Evolutionary conservation across 768 basidiomycete species (phyloP).

Genomic region (Gloeopeniophorella convolvens): DNA sequence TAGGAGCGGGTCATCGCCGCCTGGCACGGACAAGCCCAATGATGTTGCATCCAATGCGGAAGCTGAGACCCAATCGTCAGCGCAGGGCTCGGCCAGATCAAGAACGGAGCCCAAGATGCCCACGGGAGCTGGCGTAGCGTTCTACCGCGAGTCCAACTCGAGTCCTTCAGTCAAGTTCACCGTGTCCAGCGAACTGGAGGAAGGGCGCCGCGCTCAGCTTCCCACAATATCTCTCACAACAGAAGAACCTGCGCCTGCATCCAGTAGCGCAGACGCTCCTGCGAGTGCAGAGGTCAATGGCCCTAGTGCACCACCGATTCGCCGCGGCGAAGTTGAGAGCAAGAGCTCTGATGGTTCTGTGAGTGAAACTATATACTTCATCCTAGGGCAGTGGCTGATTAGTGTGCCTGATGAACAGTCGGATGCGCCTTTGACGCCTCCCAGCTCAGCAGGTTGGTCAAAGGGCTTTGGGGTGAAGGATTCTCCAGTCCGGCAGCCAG

Average conservation of each 20-base stretch:
- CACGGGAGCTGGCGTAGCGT: slow-evolving; percentile 62
- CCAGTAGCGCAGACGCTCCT: background rate
- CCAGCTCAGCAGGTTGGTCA: slow-evolving; percentile 49
- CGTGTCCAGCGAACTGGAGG: slow-evolving; percentile 71
- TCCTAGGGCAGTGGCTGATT: slow-evolving; percentile 16
- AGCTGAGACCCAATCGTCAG: slow-evolving; percentile 29
- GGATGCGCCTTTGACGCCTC: slow-evolving; percentile 41
- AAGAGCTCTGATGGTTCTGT: slow-evolving; percentile 53
- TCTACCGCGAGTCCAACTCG: slow-evolving; percentile 56
- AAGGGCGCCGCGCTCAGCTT: slow-evolving; percentile 6
- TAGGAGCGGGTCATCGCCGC: slow-evolving; percentile 63
- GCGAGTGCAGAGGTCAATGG: background rate
- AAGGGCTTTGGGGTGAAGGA: slow-evolving; percentile 58
- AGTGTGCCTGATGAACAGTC: slow-evolving; percentile 31
- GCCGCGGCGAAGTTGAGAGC: slow-evolving; percentile 37
- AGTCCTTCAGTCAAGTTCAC: slow-evolving; percentile 63
- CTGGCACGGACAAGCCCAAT: slow-evolving; percentile 36
- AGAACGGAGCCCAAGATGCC: slow-evolving; percentile 68
- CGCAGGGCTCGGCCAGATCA: slow-evolving; percentile 29
- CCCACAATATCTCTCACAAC: background rate
- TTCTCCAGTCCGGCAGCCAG: slow-evolving; percentile 58
- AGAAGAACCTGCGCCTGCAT: slow-evolving; percentile 4
- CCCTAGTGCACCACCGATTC: slow-evolving; percentile 25
- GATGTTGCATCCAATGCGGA: slow-evolving; percentile 29
- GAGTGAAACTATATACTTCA: slow-evolving; percentile 24